Evolutionary conservation across 768 basidiomycete species (phyloP), one percentile per base, ranked within the genome.

Genomic region (Boletus subparvulus): DNA sequence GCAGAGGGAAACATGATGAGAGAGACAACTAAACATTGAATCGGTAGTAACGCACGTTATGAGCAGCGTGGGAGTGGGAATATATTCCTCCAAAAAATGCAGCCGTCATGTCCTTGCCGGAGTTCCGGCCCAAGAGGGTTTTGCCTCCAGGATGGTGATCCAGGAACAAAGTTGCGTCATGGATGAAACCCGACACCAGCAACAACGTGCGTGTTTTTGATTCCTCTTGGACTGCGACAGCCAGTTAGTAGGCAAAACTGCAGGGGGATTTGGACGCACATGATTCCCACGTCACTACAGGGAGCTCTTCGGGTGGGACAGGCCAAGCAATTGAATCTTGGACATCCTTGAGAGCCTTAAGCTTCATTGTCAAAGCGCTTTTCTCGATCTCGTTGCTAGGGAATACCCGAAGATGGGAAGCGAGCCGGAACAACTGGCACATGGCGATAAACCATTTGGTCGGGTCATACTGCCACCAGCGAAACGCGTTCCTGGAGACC

Each of bases 301-400:
- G 90, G 11, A 97, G 78, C 35, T 86, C 75, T 50, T 81, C 81
- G 37, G 75, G 69, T 52, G 73, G 73, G 52, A 65, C 67, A 52
- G 86, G 90, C 90, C 89, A 92, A 56, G 60, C 61, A 55, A 90
- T 65, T 3, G 74, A 72, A 55, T 89, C 87, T 64, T 90, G 87
- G 13, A 83, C 67, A 47, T 75, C 70, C 59, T 86, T 83, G 46
- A 94, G 76, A 63, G 78, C 75, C 70, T 92, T 93, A 59, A 94
- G 77, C 71, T 88, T 81, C 92, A 96, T 94, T 6, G 88, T 83
- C 61, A 91, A 77, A 35, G 83, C 82, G 13, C 93, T 86, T 71
- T 94, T 94, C 55, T 80, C 77, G 63, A 97, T 87, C 71, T 95
- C 94, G 73, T 93, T 92, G 68, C 86, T 85, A 50, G 92, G 92